A percentile compares a stretch with the other conserved stretches of the same genome.
Conservation (phyloP, 108 stramenopile species). For the Schizochytrium sp. region DNA sequence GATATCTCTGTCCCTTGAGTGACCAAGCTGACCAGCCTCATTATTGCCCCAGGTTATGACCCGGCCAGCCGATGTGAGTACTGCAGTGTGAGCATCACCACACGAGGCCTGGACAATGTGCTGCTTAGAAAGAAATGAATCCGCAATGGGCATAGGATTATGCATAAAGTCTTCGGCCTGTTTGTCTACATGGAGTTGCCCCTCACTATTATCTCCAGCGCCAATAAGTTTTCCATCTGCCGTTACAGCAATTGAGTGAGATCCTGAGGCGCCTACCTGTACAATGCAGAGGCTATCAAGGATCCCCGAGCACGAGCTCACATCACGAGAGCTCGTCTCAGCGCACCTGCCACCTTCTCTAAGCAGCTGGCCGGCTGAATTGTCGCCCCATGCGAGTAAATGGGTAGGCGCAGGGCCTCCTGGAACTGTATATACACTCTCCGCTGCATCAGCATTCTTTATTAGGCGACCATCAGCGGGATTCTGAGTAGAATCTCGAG, state of each 20-base stretch:
- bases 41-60: constrained; percentile 71
- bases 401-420: neutral
- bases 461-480: too few relatives aligned
- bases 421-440: neutral
- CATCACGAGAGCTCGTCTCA: neutral
- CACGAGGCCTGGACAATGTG: constrained; percentile 67
- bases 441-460: neutral
- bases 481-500: too few relatives aligned
- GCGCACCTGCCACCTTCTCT: neutral
- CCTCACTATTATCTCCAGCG: constrained; percentile 73
- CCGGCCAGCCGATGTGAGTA: constrained; percentile 63
- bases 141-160: constrained; percentile 53
- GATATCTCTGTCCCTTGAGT: constrained; percentile 64
- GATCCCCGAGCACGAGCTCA: neutral
- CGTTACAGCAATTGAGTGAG: constrained; percentile 71
- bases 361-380: constrained; percentile 22
- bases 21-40: constrained; percentile 71
- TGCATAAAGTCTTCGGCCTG: neutral
- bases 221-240: constrained; percentile 65
- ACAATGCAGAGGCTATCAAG: neutral
- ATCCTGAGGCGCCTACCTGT: constrained; percentile 36
- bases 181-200: constrained; percentile 61
- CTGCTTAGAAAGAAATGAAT: constrained; percentile 59
- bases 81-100: constrained; percentile 71
- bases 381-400: neutral